Evolutionary conservation across 2,329 filamentous ascomycete genomes (phyloP), one percentile per base, ranked within the genome.

Genomic region (Pseudocercospora pini-densiflorae): DNA sequence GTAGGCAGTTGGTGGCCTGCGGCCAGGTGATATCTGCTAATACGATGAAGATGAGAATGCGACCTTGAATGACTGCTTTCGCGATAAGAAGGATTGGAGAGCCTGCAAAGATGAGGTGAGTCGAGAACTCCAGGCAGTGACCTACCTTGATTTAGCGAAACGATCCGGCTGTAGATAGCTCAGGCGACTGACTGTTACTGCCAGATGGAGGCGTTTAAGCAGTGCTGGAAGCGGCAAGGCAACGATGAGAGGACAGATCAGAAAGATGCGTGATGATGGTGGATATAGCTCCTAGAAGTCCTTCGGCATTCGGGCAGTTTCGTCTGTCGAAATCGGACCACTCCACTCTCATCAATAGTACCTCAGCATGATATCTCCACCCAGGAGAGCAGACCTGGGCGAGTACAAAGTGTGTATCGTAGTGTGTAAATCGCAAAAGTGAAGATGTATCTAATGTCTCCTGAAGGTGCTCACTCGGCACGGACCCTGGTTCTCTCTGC

Each of bases 51-150:
- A 88, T 23, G 94, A 98, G 77, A 97, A 98, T 76, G 83, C 87
- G 62, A 94, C 89, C 76, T 87, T 99, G 89, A 97, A 93, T 40
- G 92, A 98, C 79, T 99, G 95, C 81, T 97, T 96, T 79, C 97
- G 88, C 77, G 93, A 94, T 63, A 97, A 94, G 85, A 97, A 94
- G 78, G 95, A 99, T 78, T 99, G 95, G 94, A 86, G 95, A 73
- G 85, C 86, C 65, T 99, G 95, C 81, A 91, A 91, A 77, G 85
- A 89, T 71, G 94, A 98, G 88, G 94, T 97, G 79, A 83, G 91
- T 82, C 12, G 21, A 12, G n/a, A n/a, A 57, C 7, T 24, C 2
- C 31, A 16, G 54, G 54, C 31, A 12, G 31, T 12, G 43, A 54
- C 63, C 63, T 68, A 63, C 63, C 55, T 49, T 47, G 21, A 24